A percentile compares a stretch with the other conserved stretches of the same genome.
Conservation (phyloP, 2,329 filamentous ascomycete species). For the Ceratocystiopsis minuta region DNA sequence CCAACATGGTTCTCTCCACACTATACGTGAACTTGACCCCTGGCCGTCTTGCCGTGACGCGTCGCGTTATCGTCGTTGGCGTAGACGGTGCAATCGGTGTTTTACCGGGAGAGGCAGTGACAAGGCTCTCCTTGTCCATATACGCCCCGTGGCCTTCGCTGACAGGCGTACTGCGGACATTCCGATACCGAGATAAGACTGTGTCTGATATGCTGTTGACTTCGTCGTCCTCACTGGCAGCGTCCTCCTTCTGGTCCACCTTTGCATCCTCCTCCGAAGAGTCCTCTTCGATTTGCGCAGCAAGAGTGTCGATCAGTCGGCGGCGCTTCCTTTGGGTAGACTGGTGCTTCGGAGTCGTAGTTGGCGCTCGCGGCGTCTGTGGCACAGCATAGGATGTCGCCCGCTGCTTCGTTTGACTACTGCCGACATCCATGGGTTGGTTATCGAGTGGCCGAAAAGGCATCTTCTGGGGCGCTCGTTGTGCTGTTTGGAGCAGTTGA, state of each 20-base stretch:
- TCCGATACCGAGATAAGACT: background rate
- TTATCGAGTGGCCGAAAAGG: slow-evolving; percentile 2
- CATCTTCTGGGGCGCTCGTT: background rate
- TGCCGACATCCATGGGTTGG: background rate
- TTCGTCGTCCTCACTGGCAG: background rate
- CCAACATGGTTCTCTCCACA: slow-evolving; percentile 19
- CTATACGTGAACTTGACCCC: slow-evolving; percentile 23
- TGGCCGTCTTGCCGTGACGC: slow-evolving; percentile 11
- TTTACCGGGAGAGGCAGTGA: slow-evolving; percentile 6
- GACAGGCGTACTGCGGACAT: slow-evolving; percentile 3
- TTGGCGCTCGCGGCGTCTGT: background rate
- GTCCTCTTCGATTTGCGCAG: slow-evolving; percentile 21
- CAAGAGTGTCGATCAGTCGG: slow-evolving; percentile 25
- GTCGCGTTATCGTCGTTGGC: slow-evolving; percentile 6
- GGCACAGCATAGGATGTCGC: background rate
- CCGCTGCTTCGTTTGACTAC: background rate
- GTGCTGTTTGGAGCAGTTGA: background rate
- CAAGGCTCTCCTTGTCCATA: slow-evolving; percentile 8
- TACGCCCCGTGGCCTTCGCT: slow-evolving; percentile 3
- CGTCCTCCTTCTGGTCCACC: background rate
- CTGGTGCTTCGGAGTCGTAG: background rate
- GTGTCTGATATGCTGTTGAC: slow-evolving; percentile 5
- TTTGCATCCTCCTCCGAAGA: slow-evolving; percentile 9
- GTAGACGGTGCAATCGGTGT: slow-evolving; percentile 6
- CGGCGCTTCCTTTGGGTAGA: slow-evolving; percentile 6